These are phyloP conservation scores for Elaphomyces granulatus DNA, from an alignment of 495 filamentous ascomycete species.

Conservation along the genomic window DNA sequence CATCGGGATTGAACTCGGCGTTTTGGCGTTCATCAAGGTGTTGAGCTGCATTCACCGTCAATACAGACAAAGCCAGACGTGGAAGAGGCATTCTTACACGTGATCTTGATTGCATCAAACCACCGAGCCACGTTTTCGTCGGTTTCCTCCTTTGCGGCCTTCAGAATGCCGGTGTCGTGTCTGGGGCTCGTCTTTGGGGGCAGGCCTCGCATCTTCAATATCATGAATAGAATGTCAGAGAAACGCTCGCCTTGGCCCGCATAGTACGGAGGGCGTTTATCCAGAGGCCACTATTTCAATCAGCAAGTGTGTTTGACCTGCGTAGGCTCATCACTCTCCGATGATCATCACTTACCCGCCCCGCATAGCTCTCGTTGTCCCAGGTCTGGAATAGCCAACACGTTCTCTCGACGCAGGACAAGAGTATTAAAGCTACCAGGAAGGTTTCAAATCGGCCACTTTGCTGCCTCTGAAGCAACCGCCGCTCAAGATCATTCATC, in stretches of 20 bases:
- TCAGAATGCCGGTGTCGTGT: constrained; percentile 40
- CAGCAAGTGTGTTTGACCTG: constrained; percentile 1
- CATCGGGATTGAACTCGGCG: constrained; percentile 42
- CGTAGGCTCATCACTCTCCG: not conserved
- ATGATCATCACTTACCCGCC: constrained; percentile 21
- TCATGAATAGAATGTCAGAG: constrained; percentile 56
- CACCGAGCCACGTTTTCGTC: constrained; percentile 40
- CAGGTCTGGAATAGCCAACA: constrained; percentile 67
- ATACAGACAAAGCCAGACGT: not conserved
- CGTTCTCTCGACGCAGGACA: constrained; percentile 73
- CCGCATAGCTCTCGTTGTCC: constrained; percentile 42
- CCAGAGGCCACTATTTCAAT: constrained; percentile 56
- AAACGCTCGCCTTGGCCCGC: constrained; percentile 59
- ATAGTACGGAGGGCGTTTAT: constrained; percentile 49
- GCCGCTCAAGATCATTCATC: constrained; percentile 60
- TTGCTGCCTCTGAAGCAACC: constrained; percentile 58
- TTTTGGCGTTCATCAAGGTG: constrained; percentile 33
- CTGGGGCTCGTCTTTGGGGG: constrained; percentile 44
- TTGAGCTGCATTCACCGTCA: constrained; percentile 14
- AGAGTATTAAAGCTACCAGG: constrained; percentile 54
- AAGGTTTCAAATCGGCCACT: constrained; percentile 61
- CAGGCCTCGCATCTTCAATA: constrained; percentile 57
- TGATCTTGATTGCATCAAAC: constrained; percentile 46
- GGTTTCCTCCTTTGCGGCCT: constrained; percentile 36
- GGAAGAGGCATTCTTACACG: constrained; percentile 32